Base-by-base conservation (phyloP, 129 eudicot species). In the Chrysanthemum makinoi region DNA sequence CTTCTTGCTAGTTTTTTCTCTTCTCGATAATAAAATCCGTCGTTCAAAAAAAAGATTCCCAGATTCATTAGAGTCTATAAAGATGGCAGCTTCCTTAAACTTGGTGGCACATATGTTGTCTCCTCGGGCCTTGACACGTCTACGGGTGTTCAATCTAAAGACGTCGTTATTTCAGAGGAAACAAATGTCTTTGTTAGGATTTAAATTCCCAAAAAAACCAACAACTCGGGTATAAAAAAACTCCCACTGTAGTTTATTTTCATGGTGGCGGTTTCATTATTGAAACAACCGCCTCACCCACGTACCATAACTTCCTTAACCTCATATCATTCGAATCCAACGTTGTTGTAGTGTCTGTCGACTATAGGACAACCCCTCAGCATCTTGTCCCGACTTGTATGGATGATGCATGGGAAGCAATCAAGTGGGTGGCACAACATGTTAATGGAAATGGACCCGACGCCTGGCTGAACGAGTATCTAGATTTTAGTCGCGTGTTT, bases 261-360 rank as follows among this genome's bases (percentile, higher is more conserved):
- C 96, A 89, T 65, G 96, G 93, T 12, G 96, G 96, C 19, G 96
- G 84, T 0, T 86, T 84, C 35, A 30, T 53, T 10, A 3, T 54
- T 48, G 70, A 61, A 52, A 22, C 86, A 10, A 75, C 83, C 30
- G 54, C 70, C 13, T 70, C 79, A 9, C 39, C 80, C 1, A 12
- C 33, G n/a, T 68, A 67, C 74, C 86, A 81, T 19, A 50, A 51
- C 51, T 81, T 46, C 62, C 10, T 65, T 22, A 74, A 60, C 69
- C 70, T 74, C 5, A 24, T 85, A 10, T 59, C 53, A 10, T 50
- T 78, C 15, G 46, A 74, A 2, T 70, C 83, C 10, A 39, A 58
- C 52, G 58, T 48, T 16, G 22, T 81, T 14, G 64, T 63, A 6
- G 67, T 85, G 6, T 85, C 89, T 5, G 82, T 81, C 16, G 81